Evolutionary conservation across 106 monocot species (phyloP), one percentile per base, ranked within the genome.

Genomic region (Apostasia ramifera): DNA sequence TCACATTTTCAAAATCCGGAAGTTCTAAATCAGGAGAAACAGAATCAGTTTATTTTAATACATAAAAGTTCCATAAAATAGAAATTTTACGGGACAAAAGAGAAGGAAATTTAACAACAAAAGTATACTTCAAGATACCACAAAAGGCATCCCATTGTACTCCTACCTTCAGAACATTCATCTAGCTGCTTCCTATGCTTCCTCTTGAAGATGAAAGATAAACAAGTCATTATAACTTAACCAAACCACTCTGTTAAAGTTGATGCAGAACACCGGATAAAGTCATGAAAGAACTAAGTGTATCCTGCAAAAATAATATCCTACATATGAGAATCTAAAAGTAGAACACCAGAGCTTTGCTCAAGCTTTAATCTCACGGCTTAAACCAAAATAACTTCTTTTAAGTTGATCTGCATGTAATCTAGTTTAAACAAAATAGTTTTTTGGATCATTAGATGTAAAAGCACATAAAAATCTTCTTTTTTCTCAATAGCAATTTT

Each of bases 1-100:
- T 71, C 42, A 81, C 59, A 47, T 71, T 63, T 55, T 59, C 53
- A 59, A 61, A n/a, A 5, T 61, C 78, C 5, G 53, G 45, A 37
- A 78, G 53, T 57, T 50, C 78, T 78, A 61, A 2, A 66, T 26
- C 26, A 67, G 3, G 65, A 48, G 46, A 13, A 65, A 8, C 4
- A 48, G 46, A 65, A 47, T 1, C n/a, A 65, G 2, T 12, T 47
- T 12, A 37, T 48, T 44, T 26, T 15, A 1, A 65, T 9, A 6
- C 39, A 13, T 45, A 40, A 61, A 39, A 13, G 12, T 63, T 50
- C 6, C 50, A 4, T 5, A 50, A 50, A 50, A 8, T 4, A 50
- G 8, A 50, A 50, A 5, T 50, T 50, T 50, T 8, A 50, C 8
- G 8, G 50, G 8, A 50, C 50, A 50, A 8, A 50, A 50, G 8